Evolutionary conservation across 2,329 filamentous ascomycete genomes (phyloP).

Genomic region (Alternaria sp.): DNA sequence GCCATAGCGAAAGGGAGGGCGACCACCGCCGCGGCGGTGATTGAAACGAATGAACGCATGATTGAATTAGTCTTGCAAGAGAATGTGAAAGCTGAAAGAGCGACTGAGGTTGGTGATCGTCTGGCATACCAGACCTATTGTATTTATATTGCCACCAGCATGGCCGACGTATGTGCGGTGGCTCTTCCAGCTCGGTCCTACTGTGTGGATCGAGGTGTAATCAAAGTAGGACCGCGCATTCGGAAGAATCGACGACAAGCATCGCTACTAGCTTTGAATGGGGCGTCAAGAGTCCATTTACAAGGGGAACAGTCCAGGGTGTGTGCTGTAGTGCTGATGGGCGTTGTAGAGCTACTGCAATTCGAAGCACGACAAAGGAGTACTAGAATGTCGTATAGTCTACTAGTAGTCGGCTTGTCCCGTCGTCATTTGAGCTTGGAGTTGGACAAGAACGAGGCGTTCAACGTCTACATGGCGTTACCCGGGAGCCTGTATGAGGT

Average conservation of each 20-base stretch:
- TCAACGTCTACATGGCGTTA: neutral
- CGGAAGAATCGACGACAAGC: neutral
- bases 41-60: neutral
- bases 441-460: neutral
- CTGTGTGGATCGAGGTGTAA: neutral
- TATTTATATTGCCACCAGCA: neutral
- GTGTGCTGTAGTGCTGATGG: neutral
- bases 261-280: neutral
- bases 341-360: neutral
- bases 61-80: neutral
- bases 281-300: neutral
- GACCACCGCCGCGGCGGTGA: constrained; percentile 1
- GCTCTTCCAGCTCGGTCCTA: neutral
- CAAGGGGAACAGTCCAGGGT: neutral
- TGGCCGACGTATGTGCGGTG: neutral
- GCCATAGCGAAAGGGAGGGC: constrained; percentile 2
- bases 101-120: neutral
- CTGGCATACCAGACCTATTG: neutral
- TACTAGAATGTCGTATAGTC: neutral
- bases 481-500: neutral
- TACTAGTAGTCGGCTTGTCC: neutral
- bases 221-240: neutral
- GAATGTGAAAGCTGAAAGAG: neutral
- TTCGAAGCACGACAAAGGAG: neutral
- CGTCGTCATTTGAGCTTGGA: neutral